These are phyloP conservation scores for Microglena sp. DNA, from an alignment of 139 green algal species.

Conservation along the genomic window DNA sequence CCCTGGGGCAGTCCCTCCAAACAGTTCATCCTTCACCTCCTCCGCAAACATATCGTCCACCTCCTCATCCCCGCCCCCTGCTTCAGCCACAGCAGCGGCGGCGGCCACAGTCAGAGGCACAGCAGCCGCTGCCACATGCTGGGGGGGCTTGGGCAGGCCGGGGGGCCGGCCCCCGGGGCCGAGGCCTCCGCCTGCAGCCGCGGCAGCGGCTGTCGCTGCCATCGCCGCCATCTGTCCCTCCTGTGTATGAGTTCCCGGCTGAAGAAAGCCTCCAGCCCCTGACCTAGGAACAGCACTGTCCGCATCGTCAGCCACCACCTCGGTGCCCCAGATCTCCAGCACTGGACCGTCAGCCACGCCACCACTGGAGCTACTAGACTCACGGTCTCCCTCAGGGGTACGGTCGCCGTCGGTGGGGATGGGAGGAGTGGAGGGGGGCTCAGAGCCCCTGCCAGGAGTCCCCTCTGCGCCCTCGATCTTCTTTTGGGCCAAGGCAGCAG, in stretches of 20 bases:
- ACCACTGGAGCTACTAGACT: background rate
- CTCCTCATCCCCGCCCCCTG: background rate
- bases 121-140: too few species aligned
- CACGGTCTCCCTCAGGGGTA: background rate
- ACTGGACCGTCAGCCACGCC: background rate
- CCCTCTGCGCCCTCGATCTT: background rate
- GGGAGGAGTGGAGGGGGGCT: too few species aligned
- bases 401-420: background rate
- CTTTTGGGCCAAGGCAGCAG: background rate
- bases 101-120: too few species aligned
- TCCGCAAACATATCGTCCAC: constrained; percentile 68
- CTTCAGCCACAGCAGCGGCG: background rate
- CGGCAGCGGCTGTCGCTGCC: background rate
- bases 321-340: background rate
- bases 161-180: too few species aligned
- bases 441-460: background rate
- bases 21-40: constrained; percentile 24
- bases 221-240: background rate
- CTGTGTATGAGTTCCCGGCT: background rate
- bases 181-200: too few species aligned
- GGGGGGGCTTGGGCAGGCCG: too few species aligned
- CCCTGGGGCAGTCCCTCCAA: constrained; percentile 1
- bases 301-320: background rate
- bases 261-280: background rate
- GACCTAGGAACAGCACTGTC: background rate